A percentile compares a stretch with the other conserved stretches of the same genome.
These are phyloP conservation scores for Phtheirospermum japonicum DNA, from an alignment of 257 asterid genomes.

Conservation along the genomic window DNA sequence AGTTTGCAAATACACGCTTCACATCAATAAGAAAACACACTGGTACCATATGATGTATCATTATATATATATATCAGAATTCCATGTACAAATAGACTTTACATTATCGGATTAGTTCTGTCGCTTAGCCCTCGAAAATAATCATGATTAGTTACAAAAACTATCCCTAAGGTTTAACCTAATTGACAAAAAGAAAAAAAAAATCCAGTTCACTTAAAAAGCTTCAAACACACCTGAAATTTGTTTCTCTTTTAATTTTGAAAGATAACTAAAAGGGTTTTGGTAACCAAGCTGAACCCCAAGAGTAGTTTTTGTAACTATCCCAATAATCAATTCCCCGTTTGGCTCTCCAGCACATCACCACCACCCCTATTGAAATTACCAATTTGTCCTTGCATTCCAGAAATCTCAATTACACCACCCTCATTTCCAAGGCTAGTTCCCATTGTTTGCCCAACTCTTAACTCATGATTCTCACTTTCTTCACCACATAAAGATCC, in stretches of 20 bases:
- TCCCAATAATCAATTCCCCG: neutral
- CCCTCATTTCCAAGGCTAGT: neutral
- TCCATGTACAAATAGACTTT: neutral
- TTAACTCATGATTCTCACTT: conserved; percentile 20
- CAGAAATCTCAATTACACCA: neutral
- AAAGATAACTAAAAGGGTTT: no score
- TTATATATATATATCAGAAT: no score
- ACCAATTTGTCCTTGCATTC: neutral
- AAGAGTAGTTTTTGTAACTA: neutral
- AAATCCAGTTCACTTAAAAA: neutral
- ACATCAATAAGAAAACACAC: no score
- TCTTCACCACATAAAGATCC: conserved; percentile 24
- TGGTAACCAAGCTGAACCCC: neutral
- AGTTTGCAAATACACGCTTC: no score
- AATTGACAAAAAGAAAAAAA: no score
- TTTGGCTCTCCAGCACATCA: conserved; percentile 15
- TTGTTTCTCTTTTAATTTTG: neutral
- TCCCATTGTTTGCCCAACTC: neutral
- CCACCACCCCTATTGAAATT: neutral
- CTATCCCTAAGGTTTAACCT: neutral
- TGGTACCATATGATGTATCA: no score
- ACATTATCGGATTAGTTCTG: neutral
- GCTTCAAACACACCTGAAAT: neutral
- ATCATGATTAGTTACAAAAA: no score
- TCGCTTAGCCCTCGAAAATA: no score